Conservation (phyloP, 164 flowering plant genomes). For the Vitis amurensis region DNA sequence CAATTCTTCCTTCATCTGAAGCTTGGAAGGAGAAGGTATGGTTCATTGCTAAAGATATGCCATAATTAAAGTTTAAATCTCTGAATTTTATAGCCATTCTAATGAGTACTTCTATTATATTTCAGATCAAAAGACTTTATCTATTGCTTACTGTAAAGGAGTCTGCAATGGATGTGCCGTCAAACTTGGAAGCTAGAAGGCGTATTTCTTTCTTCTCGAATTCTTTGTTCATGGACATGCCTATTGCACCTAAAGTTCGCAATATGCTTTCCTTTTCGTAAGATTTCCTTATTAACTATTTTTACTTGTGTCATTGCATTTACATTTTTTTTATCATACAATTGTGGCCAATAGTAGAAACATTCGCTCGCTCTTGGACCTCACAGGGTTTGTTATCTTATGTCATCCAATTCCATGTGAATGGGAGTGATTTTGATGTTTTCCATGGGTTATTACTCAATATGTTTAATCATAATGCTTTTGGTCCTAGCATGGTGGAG, state of each 20-base stretch:
- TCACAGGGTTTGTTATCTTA: neutral
- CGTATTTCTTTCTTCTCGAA: constrained; percentile 94
- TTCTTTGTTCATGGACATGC: constrained; percentile 97
- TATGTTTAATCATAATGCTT: too few relatives aligned
- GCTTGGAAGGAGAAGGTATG: constrained; percentile 93
- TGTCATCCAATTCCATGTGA: too few relatives aligned
- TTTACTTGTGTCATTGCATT: neutral
- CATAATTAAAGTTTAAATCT: neutral
- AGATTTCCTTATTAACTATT: constrained; percentile 23
- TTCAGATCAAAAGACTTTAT: constrained; percentile 81
- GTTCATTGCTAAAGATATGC: neutral
- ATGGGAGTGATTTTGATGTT: too few relatives aligned
- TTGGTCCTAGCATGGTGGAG: too few relatives aligned
- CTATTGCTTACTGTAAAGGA: constrained; percentile 90
- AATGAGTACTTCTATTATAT: neutral
- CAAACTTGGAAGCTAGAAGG: constrained; percentile 93
- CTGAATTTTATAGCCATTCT: neutral
- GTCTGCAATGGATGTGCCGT: constrained; percentile 98
- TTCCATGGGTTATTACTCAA: too few relatives aligned
- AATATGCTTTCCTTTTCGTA: constrained; percentile 99
- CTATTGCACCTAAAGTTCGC: constrained; percentile 95
- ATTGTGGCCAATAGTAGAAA: neutral
- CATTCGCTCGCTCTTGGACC: neutral
- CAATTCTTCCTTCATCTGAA: constrained; percentile 54
- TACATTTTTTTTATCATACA: neutral